Evolutionary conservation across 1,284 basidiomycete genomes (phyloP), one percentile per base, ranked within the genome.

Genomic region (Ceratobasidium sp.): DNA sequence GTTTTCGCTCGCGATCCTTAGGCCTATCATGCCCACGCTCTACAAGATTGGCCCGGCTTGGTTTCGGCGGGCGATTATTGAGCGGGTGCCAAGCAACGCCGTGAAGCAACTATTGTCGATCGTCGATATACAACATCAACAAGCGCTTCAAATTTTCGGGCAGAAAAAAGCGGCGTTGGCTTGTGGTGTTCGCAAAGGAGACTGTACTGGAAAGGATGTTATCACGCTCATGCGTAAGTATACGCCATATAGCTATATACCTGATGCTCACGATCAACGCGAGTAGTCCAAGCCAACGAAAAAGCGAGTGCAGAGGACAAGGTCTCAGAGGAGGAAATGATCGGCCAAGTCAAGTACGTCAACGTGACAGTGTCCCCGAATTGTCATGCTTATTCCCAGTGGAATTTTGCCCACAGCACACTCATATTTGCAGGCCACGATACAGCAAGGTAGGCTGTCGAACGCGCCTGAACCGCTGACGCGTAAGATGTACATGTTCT

Each of bases 1-100:
- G 14, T 69, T 69, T 23, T 56, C 51, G 14, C 64, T 69, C 16
- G 64, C 40, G 25, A 58, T 69, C 18, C 64, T 69, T 3, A 11
- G 64, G 40, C 64, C 64, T 3, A 46, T 69, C 16, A 69, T 69
- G 64, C 64, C 64, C 7, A 69, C 53, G 14, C 25, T 69, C 38
- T 69, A 69, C 40, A 69, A 58, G 64, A 58, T 69, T 40, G 64
- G 64, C n/a, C 64, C 64, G 3, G 51, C 64, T 8, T 69, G 64
- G 64, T 69, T 69, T 25, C 51, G 64, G 23, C 9, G 64, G 30
- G 64, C 64, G 25, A 21, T 69, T 9, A 69, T 69, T 33, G 53
- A 51, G 21, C 64, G 64, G 8, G 53, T 69, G 5, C 64, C 64
- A 21, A 69, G 64, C 53, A 69, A 58, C 5, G 64, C 64, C 3